Base-by-base conservation (phyloP, 1,139 yeast genomes). In the Blastobotrys aristatus region DNA sequence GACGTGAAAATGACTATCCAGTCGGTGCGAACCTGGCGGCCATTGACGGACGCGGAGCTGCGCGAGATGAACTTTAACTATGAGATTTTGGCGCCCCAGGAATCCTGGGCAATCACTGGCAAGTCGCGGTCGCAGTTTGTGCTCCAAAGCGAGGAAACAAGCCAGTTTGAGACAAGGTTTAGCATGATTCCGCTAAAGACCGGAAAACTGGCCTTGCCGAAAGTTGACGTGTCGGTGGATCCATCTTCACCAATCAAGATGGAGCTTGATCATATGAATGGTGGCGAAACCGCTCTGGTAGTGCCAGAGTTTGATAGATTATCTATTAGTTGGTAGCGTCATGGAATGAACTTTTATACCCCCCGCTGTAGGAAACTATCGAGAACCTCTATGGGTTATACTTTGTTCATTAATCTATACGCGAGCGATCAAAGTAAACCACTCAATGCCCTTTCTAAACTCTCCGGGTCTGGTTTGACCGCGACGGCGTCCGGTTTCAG, bases 101-200 rank as follows among this genome's bases (percentile, higher is more conserved):
- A 77, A 31, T 75, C 74, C 44, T 86, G 95, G 95, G 65, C 84
- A 5, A 65, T 85, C 6, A 77, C 87, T 1, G 96, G 96, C 1
- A 71, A 75, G 53, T 76, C 75, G 50, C 70, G 67, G 53, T 77
- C 78, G 29, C 64, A 70, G n/a, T 77, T 67, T 43, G 32, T 42
- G 1, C 34, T 55, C 7, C 35, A 48, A 2, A 57, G 54, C 1
- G 48, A 50, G 22, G 52, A 53, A 11, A 38, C 44, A 2, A 58
- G 56, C 2, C 47, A 48, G 24, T 50, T 53, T 11, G 58, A 55
- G 4, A 63, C 76, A 29, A 66, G 72, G 13, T 53, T 89, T 11
- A 67, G 75, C 2, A 64, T 90, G 53, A 74, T 88, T 10, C 97
- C 97, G 0, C 64, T 88, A 49, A 80, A 76, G 52, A 79, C 84